Conservation (phyloP, 306 rosid species). For the cucumber (Cucumis sativus) region DNA sequence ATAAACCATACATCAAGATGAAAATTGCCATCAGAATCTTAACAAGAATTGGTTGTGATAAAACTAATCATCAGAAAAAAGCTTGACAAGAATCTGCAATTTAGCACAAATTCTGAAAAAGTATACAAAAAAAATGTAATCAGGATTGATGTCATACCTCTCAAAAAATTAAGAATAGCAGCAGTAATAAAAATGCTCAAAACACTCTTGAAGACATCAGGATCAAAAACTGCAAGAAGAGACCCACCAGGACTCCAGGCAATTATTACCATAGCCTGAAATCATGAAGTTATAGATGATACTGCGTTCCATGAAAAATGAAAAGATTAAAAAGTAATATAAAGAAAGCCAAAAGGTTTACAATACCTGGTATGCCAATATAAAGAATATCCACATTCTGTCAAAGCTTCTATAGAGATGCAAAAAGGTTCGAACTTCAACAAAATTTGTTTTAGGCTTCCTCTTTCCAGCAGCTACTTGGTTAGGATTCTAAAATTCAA, state of each 20-base stretch:
- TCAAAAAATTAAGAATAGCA: constrained; percentile 79
- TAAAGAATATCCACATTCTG: constrained; percentile 96
- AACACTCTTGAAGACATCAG: constrained; percentile 65
- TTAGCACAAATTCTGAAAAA: not conserved
- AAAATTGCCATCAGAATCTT: not conserved
- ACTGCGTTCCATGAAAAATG: not conserved
- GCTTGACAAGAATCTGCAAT: not conserved
- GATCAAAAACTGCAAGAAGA: constrained; percentile 46
- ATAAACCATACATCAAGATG: constrained; percentile 13
- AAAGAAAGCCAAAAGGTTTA: constrained; percentile 7
- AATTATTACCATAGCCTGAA: constrained; percentile 86
- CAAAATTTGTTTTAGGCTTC: constrained; percentile 92
- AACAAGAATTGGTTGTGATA: too few relatives aligned
- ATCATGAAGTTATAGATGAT: constrained; percentile 10
- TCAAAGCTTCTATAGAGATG: constrained; percentile 92
- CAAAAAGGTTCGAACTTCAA: constrained; percentile 86
- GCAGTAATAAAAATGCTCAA: constrained; percentile 73
- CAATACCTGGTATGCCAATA: constrained; percentile 88
- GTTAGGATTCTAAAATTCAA: constrained; percentile 40
- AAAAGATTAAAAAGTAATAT: not conserved
- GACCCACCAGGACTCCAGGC: constrained; percentile 89
- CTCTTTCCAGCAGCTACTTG: constrained; percentile 44
- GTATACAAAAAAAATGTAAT: not conserved
- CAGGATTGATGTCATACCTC: constrained; percentile 38
- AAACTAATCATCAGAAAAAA: not conserved